phyloP scores from a whole-genome alignment of 2,329 filamentous ascomycete species.

The Penicillium polonicum region DNA sequence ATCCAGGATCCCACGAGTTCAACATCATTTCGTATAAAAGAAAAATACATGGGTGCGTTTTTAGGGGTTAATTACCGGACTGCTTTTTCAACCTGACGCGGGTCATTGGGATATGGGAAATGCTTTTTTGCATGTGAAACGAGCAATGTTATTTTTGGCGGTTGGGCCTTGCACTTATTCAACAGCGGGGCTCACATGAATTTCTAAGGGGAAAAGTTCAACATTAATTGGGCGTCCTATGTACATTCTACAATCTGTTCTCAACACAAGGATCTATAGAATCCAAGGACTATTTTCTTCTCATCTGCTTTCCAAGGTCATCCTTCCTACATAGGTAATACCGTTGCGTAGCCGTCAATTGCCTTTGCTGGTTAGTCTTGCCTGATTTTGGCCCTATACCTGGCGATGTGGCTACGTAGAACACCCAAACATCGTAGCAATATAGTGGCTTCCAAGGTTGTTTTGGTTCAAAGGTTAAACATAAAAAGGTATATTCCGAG shows the following conservation, averaged over 20 bases:
- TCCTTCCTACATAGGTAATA: neutral
- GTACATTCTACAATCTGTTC: slow-evolving; percentile 14
- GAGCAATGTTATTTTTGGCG: slow-evolving; percentile 19
- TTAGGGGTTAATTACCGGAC: slow-evolving; percentile 39
- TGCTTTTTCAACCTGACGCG: slow-evolving; percentile 43
- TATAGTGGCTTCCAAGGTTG: no score
- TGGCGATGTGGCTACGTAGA: neutral
- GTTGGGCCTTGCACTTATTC: slow-evolving; percentile 21
- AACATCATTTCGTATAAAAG: slow-evolving; percentile 39
- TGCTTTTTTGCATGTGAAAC: slow-evolving; percentile 25
- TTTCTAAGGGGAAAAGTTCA: slow-evolving; percentile 26
- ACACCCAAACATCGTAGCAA: no score
- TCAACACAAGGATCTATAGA: slow-evolving; percentile 14
- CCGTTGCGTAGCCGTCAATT: neutral
- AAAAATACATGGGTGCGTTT: slow-evolving; percentile 31
- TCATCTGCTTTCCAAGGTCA: neutral
- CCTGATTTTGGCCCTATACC: neutral
- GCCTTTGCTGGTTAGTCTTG: neutral
- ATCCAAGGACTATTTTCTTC: slow-evolving; percentile 10
- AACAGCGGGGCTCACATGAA: slow-evolving; percentile 23
- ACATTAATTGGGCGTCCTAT: slow-evolving; percentile 15
- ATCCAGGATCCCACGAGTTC: slow-evolving; percentile 30
- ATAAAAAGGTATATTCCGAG: no score
- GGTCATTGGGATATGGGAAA: slow-evolving; percentile 37
- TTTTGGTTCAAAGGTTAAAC: no score